Conservation (phyloP, 208 protist genomes). For the Crithidia brevicula region DNA sequence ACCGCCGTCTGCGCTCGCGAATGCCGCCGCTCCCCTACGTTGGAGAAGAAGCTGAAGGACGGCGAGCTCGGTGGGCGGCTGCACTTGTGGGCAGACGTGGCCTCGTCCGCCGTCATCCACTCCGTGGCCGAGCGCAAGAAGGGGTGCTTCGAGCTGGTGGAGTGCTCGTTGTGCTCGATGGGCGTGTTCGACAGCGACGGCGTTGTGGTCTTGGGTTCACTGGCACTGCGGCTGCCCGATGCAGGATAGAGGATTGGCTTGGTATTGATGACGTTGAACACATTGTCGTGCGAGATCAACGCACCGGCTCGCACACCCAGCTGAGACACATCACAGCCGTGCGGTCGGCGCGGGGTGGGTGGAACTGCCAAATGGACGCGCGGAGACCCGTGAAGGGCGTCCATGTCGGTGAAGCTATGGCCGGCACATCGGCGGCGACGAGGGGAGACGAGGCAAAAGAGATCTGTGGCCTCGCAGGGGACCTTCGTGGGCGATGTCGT, state of each 20-base stretch:
- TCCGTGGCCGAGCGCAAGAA: neutral
- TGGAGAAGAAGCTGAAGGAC: slow-evolving; percentile 31
- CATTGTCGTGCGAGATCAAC: neutral
- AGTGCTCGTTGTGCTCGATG: neutral
- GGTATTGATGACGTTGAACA: neutral
- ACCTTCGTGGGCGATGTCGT: neutral
- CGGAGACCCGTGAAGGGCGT: slow-evolving; percentile 16
- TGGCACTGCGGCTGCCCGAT: neutral
- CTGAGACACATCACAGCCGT: neutral
- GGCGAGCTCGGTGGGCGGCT: slow-evolving; percentile 19
- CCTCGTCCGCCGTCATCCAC: neutral
- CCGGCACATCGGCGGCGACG: neutral
- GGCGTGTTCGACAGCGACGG: slow-evolving; percentile 1
- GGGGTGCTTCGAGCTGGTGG: neutral
- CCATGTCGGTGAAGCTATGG: neutral
- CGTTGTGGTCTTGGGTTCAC: neutral
- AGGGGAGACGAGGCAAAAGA: neutral
- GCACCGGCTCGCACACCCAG: neutral
- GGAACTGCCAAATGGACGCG: slow-evolving; percentile 8
- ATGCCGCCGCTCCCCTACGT: neutral
- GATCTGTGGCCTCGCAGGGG: neutral
- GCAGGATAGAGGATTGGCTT: too few relatives aligned
- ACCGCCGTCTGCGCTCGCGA: neutral
- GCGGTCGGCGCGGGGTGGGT: neutral
- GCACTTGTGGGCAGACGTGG: neutral